These are phyloP conservation scores for Durotheca rogersii DNA, from an alignment of 495 filamentous ascomycete genomes.

Conservation along the genomic window DNA sequence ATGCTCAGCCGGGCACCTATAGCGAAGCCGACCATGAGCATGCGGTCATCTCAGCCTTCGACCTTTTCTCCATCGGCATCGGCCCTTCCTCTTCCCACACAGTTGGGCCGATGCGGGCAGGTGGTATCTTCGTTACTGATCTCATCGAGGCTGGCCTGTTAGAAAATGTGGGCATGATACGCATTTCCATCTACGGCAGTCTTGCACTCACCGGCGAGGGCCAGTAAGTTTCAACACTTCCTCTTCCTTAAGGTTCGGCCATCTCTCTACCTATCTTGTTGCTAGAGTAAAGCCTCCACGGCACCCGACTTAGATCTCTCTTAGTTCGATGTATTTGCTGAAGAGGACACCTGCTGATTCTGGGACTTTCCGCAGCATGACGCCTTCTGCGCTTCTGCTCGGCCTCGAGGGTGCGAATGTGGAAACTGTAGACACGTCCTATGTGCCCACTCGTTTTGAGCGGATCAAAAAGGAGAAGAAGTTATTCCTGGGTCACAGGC, in stretches of 20 bases:
- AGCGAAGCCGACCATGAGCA: slow-evolving; percentile 42
- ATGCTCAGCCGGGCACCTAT: slow-evolving; percentile 31
- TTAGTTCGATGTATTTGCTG: background rate
- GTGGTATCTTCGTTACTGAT: slow-evolving; percentile 40
- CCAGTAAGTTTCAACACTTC: slow-evolving; percentile 25
- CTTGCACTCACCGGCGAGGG: slow-evolving; percentile 42
- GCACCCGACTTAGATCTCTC: background rate
- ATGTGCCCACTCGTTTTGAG: slow-evolving; percentile 36
- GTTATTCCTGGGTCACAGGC: slow-evolving; percentile 34
- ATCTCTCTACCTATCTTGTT: background rate
- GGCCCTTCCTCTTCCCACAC: slow-evolving; percentile 42
- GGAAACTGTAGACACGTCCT: slow-evolving; percentile 39
- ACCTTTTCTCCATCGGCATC: slow-evolving; percentile 42
- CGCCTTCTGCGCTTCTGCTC: slow-evolving; percentile 38
- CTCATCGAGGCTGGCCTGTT: slow-evolving; percentile 35
- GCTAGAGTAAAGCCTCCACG: background rate
- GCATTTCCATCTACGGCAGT: slow-evolving; percentile 39
- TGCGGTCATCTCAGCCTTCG: slow-evolving; percentile 42
- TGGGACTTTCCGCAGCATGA: slow-evolving; percentile 29
- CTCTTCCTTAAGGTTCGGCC: background rate
- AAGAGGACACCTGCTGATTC: background rate
- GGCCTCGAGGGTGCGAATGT: slow-evolving; percentile 39
- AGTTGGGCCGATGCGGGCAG: slow-evolving; percentile 40
- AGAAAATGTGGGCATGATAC: slow-evolving; percentile 37
- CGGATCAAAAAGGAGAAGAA: slow-evolving; percentile 40